Evolutionary conservation across 2,329 filamentous ascomycete species (phyloP), one percentile per base, ranked within the genome.

Genomic region (Xylariomycetidae sp.): DNA sequence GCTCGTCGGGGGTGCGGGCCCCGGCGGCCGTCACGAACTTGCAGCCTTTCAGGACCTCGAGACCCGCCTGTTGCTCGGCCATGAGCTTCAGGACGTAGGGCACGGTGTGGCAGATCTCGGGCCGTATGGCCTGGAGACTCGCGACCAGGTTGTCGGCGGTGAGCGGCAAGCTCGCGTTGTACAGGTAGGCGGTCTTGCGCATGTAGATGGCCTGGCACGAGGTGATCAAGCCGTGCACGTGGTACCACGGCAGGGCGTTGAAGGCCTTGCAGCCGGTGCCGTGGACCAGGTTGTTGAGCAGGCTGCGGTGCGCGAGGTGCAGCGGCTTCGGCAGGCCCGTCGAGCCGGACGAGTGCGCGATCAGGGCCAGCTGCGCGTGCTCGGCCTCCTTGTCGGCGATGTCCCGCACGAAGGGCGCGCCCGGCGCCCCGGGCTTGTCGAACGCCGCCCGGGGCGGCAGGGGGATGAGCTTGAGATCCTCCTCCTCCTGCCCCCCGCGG

Each of bases 291-390:
- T 60, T 57, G 29, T 56, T 59, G 44, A 64, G 52, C 15, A 66
- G 32, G 4, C 55, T 56, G 22, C 54, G 50, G 33, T 69, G 64
- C 2, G 61, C 64, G 20, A 67, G 54, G 10, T 59, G 52, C 2
- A 69, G 48, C 4, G 65, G 64, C 37, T 69, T 69, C 0, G 65
- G 66, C 4, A 61, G 56, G 1, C 65, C 65, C 0, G 66, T 70
- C 2, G 65, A 68, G 1, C 67, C 67, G 1, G 66, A 69, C 0
- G 67, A 70, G 40, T 70, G 67, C 25, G 63, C 54, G 18, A 68
- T 66, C 19, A 67, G 42, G 1, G 58, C 58, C 1, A 56, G 42
- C 29, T 57, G 57, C 31, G 46, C 13, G 24, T 53, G 44, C 43
- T 62, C 41, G 22, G 41, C 30, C 48, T 57, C 16, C 40, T 39